phyloP scores from a whole-genome alignment of 1,284 basidiomycete species.

The Microbotryum lychnidis-dioicae region DNA sequence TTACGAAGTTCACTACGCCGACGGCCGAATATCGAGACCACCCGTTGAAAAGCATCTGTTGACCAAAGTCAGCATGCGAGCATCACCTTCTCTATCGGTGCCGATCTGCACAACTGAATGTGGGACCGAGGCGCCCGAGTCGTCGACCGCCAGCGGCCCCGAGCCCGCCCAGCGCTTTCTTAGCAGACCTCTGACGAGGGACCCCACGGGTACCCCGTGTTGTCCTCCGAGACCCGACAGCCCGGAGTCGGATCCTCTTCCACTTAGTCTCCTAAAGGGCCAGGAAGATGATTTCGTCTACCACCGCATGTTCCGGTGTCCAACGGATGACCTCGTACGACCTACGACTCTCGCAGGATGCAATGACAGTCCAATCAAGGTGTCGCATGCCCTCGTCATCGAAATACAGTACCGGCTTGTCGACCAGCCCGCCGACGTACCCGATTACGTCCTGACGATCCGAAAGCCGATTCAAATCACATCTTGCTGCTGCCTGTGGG shows the following conservation, averaged over 20 bases:
- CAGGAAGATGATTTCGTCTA: not conserved
- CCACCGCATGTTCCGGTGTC: slow-evolving; percentile 15
- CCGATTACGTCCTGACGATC: slow-evolving; percentile 16
- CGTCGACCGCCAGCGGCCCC: not conserved
- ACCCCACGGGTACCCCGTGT: not conserved
- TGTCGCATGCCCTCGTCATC: slow-evolving; percentile 11
- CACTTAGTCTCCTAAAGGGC: not conserved
- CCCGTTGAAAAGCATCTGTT: not conserved
- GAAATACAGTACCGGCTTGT: slow-evolving; percentile 18
- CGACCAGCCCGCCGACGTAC: not conserved
- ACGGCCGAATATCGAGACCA: slow-evolving; percentile 5
- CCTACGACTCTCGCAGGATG: slow-evolving; percentile 18
- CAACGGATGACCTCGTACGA: slow-evolving; percentile 23
- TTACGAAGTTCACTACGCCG: slow-evolving; percentile 10
- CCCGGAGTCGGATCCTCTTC: slow-evolving; percentile 5
- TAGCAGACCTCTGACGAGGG: not conserved
- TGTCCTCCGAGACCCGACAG: slow-evolving; percentile 1
- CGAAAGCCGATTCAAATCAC: slow-evolving; percentile 17
- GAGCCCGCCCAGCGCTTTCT: not conserved
- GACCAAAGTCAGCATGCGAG: slow-evolving; percentile 13
- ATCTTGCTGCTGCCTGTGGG: slow-evolving; percentile 17
- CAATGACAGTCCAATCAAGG: slow-evolving; percentile 14
- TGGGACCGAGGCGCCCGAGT: not conserved
- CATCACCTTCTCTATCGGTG: not conserved
- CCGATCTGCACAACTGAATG: not conserved